These are phyloP conservation scores for Buxus sempervirens DNA, from an alignment of 164 flowering plant genomes.

Conservation along the genomic window DNA sequence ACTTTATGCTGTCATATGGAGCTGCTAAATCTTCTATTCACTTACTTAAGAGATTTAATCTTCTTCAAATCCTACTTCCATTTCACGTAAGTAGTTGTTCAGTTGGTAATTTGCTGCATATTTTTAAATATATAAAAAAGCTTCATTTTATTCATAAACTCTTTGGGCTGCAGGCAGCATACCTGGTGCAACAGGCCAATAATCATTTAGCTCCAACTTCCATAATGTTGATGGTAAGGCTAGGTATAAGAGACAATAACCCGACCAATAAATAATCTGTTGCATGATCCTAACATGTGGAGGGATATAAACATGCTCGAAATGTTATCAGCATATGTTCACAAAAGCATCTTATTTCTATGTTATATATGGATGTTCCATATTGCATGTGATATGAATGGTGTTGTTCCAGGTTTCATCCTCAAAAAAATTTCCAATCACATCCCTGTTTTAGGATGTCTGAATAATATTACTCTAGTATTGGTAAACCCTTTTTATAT, in stretches of 20 bases:
- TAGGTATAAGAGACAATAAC: neutral
- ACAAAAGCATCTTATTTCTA: too few species aligned
- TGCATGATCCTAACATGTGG: neutral
- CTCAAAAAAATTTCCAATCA: too few species aligned
- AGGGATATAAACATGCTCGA: neutral
- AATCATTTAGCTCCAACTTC: slow-evolving; percentile 29
- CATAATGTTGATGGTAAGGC: slow-evolving; percentile 76
- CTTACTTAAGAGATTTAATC: slow-evolving; percentile 58
- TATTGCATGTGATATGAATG: too few species aligned
- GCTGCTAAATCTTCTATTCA: slow-evolving; percentile 73
- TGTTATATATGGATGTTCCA: too few species aligned
- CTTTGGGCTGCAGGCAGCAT: slow-evolving; percentile 61
- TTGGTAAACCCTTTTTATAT: too few species aligned
- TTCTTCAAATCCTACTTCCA: slow-evolving; percentile 72
- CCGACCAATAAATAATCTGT: too few species aligned
- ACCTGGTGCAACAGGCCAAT: slow-evolving; percentile 46
- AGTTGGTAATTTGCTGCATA: neutral
- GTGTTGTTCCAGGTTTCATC: too few species aligned
- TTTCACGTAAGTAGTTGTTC: slow-evolving; percentile 59
- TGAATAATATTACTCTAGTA: too few species aligned
- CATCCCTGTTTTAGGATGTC: too few species aligned
- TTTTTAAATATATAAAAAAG: neutral
- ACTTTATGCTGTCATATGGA: slow-evolving; percentile 91
- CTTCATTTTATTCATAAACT: slow-evolving; percentile 7
- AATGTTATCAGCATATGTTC: too few species aligned